A percentile compares a stretch with the other conserved stretches of the same genome.
phyloP scores from a whole-genome alignment of 148 eudicot species.

The Rheum nobile region DNA sequence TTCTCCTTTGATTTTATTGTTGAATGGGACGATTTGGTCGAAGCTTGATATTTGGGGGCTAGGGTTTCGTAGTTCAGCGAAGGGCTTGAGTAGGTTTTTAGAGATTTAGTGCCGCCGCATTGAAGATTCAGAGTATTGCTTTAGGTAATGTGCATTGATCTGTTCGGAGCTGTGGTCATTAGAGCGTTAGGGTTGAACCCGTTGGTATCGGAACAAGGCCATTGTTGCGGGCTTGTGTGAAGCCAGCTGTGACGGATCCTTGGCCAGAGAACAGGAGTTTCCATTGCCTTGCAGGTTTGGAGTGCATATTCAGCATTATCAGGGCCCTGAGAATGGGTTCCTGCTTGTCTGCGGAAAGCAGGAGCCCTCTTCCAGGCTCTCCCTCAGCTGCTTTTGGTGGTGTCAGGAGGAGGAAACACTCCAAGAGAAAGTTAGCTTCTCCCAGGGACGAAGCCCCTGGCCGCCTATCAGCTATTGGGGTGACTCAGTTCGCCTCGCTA shows the following conservation, averaged over 20 bases:
- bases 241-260: slow-evolving; percentile 49
- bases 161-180: neutral
- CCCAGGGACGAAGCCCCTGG: slow-evolving; percentile 76
- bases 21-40: neutral
- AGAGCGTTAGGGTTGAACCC: neutral
- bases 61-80: neutral
- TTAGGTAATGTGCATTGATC: neutral
- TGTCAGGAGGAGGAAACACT: slow-evolving; percentile 41
- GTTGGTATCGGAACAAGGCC: neutral
- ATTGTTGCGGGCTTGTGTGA: neutral
- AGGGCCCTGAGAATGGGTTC: slow-evolving; percentile 99
- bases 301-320: slow-evolving; percentile 71
- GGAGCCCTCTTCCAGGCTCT: slow-evolving; percentile 72
- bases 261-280: slow-evolving; percentile 36
- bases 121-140: neutral
- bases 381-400: slow-evolving; percentile 36
- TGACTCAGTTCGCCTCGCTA: slow-evolving; percentile 61
- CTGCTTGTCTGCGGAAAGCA: slow-evolving; percentile 87
- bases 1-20: neutral
- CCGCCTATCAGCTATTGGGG: slow-evolving; percentile 56
- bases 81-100: neutral
- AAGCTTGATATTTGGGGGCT: neutral
- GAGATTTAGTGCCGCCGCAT: neutral
- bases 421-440: slow-evolving; percentile 47
- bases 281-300: slow-evolving; percentile 67